phyloP scores from a whole-genome alignment of 2,329 filamentous ascomycete genomes.

The Amauroascus verrucosus region DNA sequence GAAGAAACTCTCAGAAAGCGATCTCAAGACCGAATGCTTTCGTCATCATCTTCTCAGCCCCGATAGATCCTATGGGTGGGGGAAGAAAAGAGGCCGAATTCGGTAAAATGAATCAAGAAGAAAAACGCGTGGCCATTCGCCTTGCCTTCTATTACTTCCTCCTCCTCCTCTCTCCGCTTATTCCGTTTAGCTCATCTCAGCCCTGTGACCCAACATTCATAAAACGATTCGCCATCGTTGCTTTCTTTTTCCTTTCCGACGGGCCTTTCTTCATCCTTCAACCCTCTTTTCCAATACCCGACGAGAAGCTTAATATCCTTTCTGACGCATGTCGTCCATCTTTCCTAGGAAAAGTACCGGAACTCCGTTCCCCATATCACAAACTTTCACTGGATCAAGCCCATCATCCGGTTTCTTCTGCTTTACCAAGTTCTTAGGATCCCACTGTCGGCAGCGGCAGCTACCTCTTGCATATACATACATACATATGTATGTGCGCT shows the following conservation, averaged over 20 bases:
- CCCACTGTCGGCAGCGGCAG: neutral
- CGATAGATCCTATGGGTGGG: neutral
- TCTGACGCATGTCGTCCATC: neutral
- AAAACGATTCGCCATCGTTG: neutral
- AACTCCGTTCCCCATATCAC: too few species aligned
- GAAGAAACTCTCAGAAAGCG: neutral
- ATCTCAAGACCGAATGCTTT: neutral
- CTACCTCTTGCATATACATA: neutral
- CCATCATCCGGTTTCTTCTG: neutral
- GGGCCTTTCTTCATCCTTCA: too few species aligned
- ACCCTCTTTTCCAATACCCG: conserved; percentile 1
- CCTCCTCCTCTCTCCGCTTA: neutral
- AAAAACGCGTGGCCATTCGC: neutral
- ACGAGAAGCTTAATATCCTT: neutral
- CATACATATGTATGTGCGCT: neutral
- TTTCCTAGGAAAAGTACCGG: neutral
- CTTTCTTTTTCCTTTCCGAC: too few species aligned
- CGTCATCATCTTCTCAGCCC: neutral
- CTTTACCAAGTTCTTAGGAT: neutral
- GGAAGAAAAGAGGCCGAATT: neutral
- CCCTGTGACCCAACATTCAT: neutral
- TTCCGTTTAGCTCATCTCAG: neutral
- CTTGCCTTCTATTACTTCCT: neutral
- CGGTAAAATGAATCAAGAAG: neutral
- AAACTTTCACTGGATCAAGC: neutral